Evolutionary conservation across 208 protist species (phyloP).

Genomic region (Tritrichomonas foetus): DNA sequence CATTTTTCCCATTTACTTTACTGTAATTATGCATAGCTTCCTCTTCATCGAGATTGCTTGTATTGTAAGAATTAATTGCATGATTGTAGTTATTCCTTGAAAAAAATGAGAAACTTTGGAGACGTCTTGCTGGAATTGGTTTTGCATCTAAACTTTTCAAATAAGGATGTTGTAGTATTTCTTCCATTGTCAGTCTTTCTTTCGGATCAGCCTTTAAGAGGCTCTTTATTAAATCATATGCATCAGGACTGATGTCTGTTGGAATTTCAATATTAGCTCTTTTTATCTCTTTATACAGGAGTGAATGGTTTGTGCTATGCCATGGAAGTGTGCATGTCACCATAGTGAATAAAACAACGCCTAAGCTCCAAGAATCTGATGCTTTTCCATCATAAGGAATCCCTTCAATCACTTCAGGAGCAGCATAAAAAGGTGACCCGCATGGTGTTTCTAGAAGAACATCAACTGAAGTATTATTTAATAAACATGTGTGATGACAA

Average conservation of each 20-base stretch:
- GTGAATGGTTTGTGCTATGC: not conserved
- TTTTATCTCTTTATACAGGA: not conserved
- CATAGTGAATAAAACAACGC: conserved; percentile 13
- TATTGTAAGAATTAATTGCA: too few relatives aligned
- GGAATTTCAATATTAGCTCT: not conserved
- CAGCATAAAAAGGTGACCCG: not conserved
- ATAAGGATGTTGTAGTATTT: too few relatives aligned
- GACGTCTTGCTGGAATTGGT: too few relatives aligned
- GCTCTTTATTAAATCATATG: not conserved
- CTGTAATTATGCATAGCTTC: too few relatives aligned
- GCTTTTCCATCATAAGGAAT: not conserved
- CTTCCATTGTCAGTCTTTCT: not conserved
- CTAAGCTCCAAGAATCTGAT: not conserved
- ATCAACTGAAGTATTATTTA: conserved; percentile 50
- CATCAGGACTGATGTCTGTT: not conserved
- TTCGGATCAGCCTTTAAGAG: not conserved
- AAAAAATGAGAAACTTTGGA: too few relatives aligned
- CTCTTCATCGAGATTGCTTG: too few relatives aligned
- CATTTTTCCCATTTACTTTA: too few relatives aligned
- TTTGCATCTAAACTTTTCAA: too few relatives aligned
- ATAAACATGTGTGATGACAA: not conserved
- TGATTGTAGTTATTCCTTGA: too few relatives aligned
- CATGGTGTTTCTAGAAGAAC: conserved; percentile 51
- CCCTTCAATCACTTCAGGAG: not conserved
- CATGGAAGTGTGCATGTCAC: not conserved